phyloP scores from a whole-genome alignment of 2,329 filamentous ascomycete genomes.

The Fusarium dlaminii region DNA sequence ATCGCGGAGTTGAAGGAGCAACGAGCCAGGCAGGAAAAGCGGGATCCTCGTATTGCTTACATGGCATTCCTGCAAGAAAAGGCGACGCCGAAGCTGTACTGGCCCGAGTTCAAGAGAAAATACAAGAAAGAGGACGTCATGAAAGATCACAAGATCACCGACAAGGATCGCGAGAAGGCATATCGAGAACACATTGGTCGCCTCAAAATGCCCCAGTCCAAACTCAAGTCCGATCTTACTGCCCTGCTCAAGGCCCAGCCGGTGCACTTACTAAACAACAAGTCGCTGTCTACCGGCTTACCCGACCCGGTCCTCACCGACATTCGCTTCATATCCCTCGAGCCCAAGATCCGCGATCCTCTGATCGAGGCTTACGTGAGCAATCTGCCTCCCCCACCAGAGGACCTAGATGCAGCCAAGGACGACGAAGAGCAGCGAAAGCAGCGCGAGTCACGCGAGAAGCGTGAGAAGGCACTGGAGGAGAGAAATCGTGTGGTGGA shows the following conservation, averaged over 20 bases:
- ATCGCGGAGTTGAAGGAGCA: conserved; percentile 78
- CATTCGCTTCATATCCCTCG: conserved; percentile 74
- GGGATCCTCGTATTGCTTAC: conserved; percentile 85
- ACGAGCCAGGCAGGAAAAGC: conserved; percentile 79
- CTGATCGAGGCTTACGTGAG: conserved; percentile 74
- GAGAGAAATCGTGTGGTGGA: conserved; percentile 71
- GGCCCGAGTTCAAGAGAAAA: conserved; percentile 95
- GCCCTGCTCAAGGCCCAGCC: conserved; percentile 71
- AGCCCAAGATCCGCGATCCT: conserved; percentile 67
- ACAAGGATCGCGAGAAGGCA: conserved; percentile 81
- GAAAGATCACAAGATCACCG: conserved; percentile 75
- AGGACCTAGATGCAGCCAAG: conserved; percentile 50
- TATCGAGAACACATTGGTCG: conserved; percentile 79
- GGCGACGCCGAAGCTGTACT: conserved; percentile 92
- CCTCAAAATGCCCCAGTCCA: conserved; percentile 71
- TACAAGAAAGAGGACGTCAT: conserved; percentile 83
- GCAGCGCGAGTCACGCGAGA: conserved; percentile 60
- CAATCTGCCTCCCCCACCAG: conserved; percentile 68
- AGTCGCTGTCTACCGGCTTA: conserved; percentile 64
- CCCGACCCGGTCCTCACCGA: conserved; percentile 72
- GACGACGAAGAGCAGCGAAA: conserved; percentile 63
- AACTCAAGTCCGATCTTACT: conserved; percentile 75
- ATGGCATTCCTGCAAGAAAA: conserved; percentile 81
- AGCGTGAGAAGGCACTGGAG: conserved; percentile 72
- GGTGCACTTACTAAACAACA: conserved; percentile 65